These are phyloP conservation scores for Datura wrightii DNA, from an alignment of 257 asterid species.

Conservation along the genomic window DNA sequence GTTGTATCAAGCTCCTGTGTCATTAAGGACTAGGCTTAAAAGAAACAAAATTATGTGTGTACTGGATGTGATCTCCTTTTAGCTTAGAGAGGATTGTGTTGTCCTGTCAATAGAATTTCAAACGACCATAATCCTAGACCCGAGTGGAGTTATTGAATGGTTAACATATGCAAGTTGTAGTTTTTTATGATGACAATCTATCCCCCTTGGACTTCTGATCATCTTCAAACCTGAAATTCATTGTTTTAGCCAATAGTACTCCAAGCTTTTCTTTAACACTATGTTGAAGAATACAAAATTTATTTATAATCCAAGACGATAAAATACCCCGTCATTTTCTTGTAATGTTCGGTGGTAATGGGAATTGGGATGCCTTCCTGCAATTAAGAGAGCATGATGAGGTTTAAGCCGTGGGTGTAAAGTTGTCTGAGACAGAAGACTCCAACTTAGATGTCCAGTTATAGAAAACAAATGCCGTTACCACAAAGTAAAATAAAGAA, in stretches of 20 bases:
- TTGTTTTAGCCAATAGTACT: background rate
- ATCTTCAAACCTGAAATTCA: slow-evolving; percentile 17
- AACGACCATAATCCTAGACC: background rate
- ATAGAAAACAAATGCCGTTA: background rate
- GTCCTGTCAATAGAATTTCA: background rate
- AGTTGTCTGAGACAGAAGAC: background rate
- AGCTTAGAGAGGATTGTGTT: background rate
- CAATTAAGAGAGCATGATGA: background rate
- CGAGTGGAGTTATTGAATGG: background rate
- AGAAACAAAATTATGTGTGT: background rate
- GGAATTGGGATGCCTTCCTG: background rate
- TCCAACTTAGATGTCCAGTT: slow-evolving; percentile 1
- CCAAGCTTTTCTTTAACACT: background rate
- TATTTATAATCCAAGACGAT: background rate
- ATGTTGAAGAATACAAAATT: too few relatives aligned
- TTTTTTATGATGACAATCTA: background rate
- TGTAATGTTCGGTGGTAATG: background rate
- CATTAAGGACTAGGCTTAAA: background rate
- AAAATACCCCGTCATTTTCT: background rate
- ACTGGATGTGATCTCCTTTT: background rate
- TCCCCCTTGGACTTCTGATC: background rate
- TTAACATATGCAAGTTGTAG: background rate
- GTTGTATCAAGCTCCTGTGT: background rate
- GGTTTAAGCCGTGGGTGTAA: background rate
- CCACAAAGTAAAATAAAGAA: background rate